Conservation (phyloP, 352 stramenopile genomes). For the Globisporangium acanthophoron region DNA sequence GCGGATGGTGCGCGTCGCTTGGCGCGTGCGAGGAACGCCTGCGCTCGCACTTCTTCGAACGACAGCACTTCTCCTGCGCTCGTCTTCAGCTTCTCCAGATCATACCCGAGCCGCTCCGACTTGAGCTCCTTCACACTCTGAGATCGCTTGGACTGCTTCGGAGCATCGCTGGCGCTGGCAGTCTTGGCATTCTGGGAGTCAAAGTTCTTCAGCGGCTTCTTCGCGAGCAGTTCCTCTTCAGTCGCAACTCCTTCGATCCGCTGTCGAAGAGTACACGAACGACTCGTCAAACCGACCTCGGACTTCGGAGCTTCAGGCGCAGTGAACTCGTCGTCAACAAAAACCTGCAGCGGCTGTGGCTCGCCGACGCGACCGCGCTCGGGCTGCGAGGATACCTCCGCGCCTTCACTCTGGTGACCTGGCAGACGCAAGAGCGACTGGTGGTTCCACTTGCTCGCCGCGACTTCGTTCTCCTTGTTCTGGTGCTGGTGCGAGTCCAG, state of each 20-base stretch:
- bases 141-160: constrained; percentile 13
- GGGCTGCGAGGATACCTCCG: not conserved
- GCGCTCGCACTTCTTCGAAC: constrained; percentile 79
- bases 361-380: not conserved
- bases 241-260: constrained; percentile 58
- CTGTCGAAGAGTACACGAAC: constrained; percentile 66
- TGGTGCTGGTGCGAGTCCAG: constrained; percentile 58
- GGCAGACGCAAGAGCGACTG: constrained; percentile 2
- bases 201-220: constrained; percentile 81
- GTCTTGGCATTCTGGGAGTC: not conserved
- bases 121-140: constrained; percentile 13
- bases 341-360: constrained; percentile 49
- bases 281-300: constrained; percentile 32
- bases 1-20: constrained; percentile 1
- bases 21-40: constrained; percentile 14
- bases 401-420: not conserved
- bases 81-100: constrained; percentile 35
- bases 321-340: constrained; percentile 68
- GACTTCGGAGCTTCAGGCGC: constrained; percentile 9
- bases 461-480: constrained; percentile 77
- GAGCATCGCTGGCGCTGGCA: not conserved
- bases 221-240: constrained; percentile 68
- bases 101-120: constrained; percentile 33
- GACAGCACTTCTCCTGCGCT: constrained; percentile 43
- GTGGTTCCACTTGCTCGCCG: constrained; percentile 47